These are phyloP conservation scores for Saturnispora ahearnii DNA, from an alignment of 805 yeast genomes.

Conservation along the genomic window DNA sequence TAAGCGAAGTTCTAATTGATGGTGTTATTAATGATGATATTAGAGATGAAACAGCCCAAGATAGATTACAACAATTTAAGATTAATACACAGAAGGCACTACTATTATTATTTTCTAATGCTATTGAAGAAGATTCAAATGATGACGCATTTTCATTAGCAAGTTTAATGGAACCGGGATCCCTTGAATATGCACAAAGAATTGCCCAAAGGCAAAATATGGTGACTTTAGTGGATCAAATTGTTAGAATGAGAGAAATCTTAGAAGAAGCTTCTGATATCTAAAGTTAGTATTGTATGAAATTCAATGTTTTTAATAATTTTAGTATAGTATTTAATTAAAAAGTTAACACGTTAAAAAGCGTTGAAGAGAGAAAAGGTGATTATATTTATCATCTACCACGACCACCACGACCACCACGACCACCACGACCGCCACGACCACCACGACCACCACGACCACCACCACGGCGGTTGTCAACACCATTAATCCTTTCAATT, in stretches of 20 bases:
- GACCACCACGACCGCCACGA: constrained; percentile 2
- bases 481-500: constrained; percentile 37
- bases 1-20: constrained; percentile 57
- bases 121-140: constrained; percentile 24
- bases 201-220: constrained; percentile 70
- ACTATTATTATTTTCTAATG: constrained; percentile 4
- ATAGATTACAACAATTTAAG: constrained; percentile 43
- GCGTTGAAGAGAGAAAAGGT: not conserved
- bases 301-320: constrained; percentile 3
- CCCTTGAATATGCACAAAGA: constrained; percentile 73
- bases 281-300: not conserved
- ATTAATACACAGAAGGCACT: constrained; percentile 19
- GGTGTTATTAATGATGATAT: constrained; percentile 35
- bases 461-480: not conserved
- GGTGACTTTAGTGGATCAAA: constrained; percentile 41
- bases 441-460: not conserved
- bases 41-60: constrained; percentile 31
- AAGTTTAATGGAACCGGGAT: constrained; percentile 13
- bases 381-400: not conserved
- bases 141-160: constrained; percentile 65
- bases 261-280: constrained; percentile 14
- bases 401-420: not conserved
- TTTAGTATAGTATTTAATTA: not conserved
- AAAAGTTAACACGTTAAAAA: not conserved
- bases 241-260: constrained; percentile 45